A percentile compares a stretch with the other conserved stretches of the same genome.
Conservation (phyloP, 2,329 filamentous ascomycete species). For the Grosmannia huntii region DNA sequence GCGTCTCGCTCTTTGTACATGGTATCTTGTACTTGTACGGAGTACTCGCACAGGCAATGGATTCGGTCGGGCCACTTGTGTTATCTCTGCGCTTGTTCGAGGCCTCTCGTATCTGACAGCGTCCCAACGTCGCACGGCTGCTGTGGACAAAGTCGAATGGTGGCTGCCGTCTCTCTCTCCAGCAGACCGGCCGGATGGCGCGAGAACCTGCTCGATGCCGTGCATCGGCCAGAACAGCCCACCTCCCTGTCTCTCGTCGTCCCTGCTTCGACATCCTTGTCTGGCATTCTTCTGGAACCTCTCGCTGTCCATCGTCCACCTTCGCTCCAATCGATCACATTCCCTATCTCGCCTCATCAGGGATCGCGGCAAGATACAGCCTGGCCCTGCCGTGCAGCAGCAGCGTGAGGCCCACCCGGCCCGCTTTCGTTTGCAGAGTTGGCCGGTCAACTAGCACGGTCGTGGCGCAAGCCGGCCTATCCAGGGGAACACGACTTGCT, state of each 20-base stretch:
- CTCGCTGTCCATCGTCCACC: too few relatives aligned
- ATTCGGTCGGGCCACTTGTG: neutral
- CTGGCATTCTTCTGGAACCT: too few relatives aligned
- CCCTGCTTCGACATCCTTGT: too few relatives aligned
- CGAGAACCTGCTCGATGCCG: neutral
- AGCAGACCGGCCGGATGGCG: too few relatives aligned
- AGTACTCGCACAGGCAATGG: neutral
- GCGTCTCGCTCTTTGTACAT: neutral
- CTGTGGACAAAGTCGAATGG: neutral
- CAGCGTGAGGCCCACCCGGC: neutral
- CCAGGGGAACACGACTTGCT: neutral
- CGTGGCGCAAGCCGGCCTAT: neutral
- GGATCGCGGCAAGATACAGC: neutral
- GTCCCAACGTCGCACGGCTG: neutral
- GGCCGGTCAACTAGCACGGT: neutral
- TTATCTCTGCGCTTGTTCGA: neutral
- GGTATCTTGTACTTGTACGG: neutral
- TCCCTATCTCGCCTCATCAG: neutral
- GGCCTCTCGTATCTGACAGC: neutral
- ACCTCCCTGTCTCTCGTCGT: too few relatives aligned
- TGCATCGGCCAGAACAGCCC: neutral
- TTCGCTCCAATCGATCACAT: neutral
- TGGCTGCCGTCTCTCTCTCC: neutral
- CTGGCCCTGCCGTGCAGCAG: neutral
- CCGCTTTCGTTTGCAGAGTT: neutral